Evolutionary conservation across 1,284 basidiomycete genomes (phyloP).

Genomic region (Fomitopsis palustris): DNA sequence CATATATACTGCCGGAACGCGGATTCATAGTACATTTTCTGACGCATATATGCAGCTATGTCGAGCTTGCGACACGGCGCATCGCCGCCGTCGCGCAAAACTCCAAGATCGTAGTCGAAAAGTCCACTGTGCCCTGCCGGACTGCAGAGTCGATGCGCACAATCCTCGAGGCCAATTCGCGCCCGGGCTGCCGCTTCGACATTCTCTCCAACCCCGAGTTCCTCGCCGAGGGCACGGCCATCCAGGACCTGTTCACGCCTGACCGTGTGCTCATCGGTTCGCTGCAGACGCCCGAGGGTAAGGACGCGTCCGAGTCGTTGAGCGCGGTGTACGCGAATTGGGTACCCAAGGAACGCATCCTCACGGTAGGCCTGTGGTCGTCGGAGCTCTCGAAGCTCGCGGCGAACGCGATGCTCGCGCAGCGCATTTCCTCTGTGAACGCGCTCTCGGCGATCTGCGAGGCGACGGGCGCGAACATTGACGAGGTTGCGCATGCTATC

Average conservation of each 20-base stretch:
- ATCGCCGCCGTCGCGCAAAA: constrained; percentile 90
- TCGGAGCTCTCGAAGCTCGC: constrained; percentile 98
- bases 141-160: constrained; percentile 99
- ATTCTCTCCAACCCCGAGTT: constrained; percentile 99
- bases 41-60: constrained; percentile 59
- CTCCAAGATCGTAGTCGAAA: constrained; percentile 98
- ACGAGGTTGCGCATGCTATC: constrained; percentile 95
- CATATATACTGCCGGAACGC: neutral
- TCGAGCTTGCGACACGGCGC: constrained; percentile 93
- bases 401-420: constrained; percentile 97
- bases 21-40: neutral
- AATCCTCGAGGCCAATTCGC: constrained; percentile 97
- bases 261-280: constrained; percentile 98
- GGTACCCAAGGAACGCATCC: constrained; percentile 86
- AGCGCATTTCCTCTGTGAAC: constrained; percentile 98
- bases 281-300: constrained; percentile 84
- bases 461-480: constrained; percentile 98
- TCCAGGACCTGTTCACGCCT: constrained; percentile 82
- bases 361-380: constrained; percentile 97
- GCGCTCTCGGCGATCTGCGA: constrained; percentile 99
- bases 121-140: constrained; percentile 97
- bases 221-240: constrained; percentile 96
- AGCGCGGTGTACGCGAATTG: constrained; percentile 89
- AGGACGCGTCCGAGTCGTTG: constrained; percentile 76
- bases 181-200: constrained; percentile 88